Conservation (phyloP, 1,139 yeast genomes). For the Kluyveromyces sp. region DNA sequence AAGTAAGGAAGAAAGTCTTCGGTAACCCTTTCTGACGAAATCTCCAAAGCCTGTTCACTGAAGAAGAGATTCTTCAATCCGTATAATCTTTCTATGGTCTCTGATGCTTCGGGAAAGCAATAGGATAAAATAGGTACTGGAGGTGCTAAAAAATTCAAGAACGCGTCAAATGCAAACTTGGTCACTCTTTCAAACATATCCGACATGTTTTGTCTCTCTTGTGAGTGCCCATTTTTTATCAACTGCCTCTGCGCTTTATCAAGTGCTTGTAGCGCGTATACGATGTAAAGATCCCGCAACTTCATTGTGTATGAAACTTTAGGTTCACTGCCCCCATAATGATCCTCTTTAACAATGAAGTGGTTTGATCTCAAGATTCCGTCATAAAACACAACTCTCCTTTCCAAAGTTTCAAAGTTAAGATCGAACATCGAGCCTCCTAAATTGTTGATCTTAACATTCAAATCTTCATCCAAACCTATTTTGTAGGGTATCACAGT, state of each 20-base stretch:
- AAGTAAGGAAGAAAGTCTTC: slow-evolving; percentile 46
- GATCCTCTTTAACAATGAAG: slow-evolving; percentile 5
- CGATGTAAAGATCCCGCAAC: slow-evolving; percentile 27
- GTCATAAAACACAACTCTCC: slow-evolving; percentile 24
- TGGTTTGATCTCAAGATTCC: slow-evolving; percentile 18
- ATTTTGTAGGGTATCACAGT: slow-evolving; percentile 20
- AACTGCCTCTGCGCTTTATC: slow-evolving; percentile 15
- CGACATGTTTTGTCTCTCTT: slow-evolving; percentile 6
- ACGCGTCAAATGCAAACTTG: slow-evolving; percentile 30
- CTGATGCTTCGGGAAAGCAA: slow-evolving; percentile 37
- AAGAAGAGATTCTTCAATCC: slow-evolving; percentile 16
- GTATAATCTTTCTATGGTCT: slow-evolving; percentile 18
- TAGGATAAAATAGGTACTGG: slow-evolving; percentile 43
- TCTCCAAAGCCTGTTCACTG: slow-evolving; percentile 9
- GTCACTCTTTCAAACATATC: slow-evolving; percentile 20
- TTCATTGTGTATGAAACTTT: slow-evolving; percentile 26
- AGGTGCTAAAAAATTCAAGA: slow-evolving; percentile 50
- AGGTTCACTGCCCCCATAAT: slow-evolving; percentile 12
- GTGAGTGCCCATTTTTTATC: slow-evolving; percentile 10
- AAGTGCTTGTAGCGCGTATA: slow-evolving; percentile 25
- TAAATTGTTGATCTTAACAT: slow-evolving; percentile 10
- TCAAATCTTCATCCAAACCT: slow-evolving; percentile 21
- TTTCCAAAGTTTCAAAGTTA: slow-evolving; percentile 21
- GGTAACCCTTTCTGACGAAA: slow-evolving; percentile 39
- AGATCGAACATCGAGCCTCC: slow-evolving; percentile 19